Base-by-base conservation (phyloP, 768 basidiomycete species). In the Hortiboletus flavorubellus region DNA sequence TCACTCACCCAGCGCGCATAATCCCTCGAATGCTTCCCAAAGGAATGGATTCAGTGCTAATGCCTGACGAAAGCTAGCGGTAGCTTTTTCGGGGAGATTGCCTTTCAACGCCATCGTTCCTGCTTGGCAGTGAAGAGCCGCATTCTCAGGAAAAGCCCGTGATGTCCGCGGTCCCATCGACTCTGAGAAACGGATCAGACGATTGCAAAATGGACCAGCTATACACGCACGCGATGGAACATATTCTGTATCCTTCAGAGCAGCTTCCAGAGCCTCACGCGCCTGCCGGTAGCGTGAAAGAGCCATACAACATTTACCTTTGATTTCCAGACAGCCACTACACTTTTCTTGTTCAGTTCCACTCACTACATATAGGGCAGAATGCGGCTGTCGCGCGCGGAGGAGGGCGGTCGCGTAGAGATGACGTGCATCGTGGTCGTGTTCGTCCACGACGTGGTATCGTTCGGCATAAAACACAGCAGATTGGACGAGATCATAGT, bases 11-110 rank as follows among this genome's bases (percentile, higher is more conserved):
- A 91, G 73, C 31, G 79, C 72, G 68, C 93, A 96, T 34, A 97
- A 70, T 0, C 91, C 93, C 65, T 93, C 91, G 64, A 93, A 89
- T 5, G 93, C 93, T 69, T 97, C 93, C 93, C 93, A 96, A 51
- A 94, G 72, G 68, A 91, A 81, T 33, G 91, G 90, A 66, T 92
- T 86, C 45, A 85, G 68, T 14, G 76, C 68, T 56, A 97, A 76
- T 29, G 92, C 89, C 55, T 85, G 81, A 44, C 78, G 78, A 69
- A 88, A 95, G 65, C 84, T 86, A 51, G 73, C 65, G 26, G 79
- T 75, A n/a, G 93, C 93, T 60, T 83, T 81, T 51, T 87, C 85
- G 3, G 80, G 80, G 55, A 89, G 78, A 69, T 93, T 91, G 46
- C 87, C 91, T 70, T 87, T 90, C 66, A 86, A 64, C 33, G 92